Evolutionary conservation across 352 stramenopile genomes (phyloP).

Genomic region (Phytophthora pinifolia): DNA sequence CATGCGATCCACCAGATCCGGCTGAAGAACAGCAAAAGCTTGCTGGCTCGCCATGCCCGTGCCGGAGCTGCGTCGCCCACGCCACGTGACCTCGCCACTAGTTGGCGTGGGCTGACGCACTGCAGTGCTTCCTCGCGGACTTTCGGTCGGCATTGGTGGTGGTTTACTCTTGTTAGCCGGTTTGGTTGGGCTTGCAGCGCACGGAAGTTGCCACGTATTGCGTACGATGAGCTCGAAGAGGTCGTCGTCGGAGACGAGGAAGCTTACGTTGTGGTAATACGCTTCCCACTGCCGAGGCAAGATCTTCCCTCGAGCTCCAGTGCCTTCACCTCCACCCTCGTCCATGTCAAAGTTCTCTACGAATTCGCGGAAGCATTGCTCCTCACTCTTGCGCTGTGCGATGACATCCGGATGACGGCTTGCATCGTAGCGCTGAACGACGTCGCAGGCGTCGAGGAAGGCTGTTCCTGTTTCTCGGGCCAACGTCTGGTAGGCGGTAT

Average conservation of each 20-base stretch:
- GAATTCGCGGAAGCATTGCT: slow-evolving; percentile 75
- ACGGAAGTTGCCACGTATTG: slow-evolving; percentile 78
- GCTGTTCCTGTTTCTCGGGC: slow-evolving; percentile 43
- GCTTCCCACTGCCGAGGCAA: slow-evolving; percentile 55
- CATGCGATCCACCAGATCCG: slow-evolving; percentile 49
- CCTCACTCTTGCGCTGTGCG: slow-evolving; percentile 46
- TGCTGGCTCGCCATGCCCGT: slow-evolving; percentile 53
- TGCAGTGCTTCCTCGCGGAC: slow-evolving; percentile 6
- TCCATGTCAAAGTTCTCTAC: slow-evolving; percentile 76
- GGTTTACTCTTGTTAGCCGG: slow-evolving; percentile 5
- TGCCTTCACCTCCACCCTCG: slow-evolving; percentile 11
- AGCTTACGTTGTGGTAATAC: slow-evolving; percentile 91
- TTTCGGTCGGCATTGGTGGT: slow-evolving; percentile 5
- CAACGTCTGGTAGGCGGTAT: slow-evolving; percentile 74
- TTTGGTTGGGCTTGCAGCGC: not conserved
- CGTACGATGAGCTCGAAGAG: slow-evolving; percentile 90
- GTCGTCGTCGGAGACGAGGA: slow-evolving; percentile 85
- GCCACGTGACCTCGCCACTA: slow-evolving; percentile 8
- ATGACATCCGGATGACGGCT: slow-evolving; percentile 77
- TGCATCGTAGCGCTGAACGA: slow-evolving; percentile 70
- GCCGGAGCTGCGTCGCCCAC: slow-evolving; percentile 23
- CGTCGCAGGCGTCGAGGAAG: slow-evolving; percentile 56
- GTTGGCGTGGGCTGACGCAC: slow-evolving; percentile 22
- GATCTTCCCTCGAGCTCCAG: slow-evolving; percentile 31
- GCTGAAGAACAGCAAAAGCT: slow-evolving; percentile 62